Base-by-base conservation (phyloP, 805 yeast species). In the Candida coquimbonensis region DNA sequence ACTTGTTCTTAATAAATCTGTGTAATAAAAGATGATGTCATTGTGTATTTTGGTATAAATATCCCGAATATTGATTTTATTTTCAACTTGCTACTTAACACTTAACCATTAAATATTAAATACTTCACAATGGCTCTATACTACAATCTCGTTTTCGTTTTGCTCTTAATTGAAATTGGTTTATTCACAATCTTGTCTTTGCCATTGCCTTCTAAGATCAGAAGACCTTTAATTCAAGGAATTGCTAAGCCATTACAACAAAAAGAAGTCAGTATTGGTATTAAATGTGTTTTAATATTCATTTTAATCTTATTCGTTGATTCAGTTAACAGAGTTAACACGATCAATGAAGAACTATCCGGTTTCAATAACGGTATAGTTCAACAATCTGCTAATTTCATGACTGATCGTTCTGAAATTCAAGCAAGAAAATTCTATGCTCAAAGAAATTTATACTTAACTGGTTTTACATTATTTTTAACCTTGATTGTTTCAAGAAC, bases 371-470 rank as follows among this genome's bases (percentile, higher is more conserved):
- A 56, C 5, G 55, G 31, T 29, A 8, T 29, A 29, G 13, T 29
- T 29, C 31, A 29, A 11, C 31, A 29, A 29, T 29, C 31, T 11
- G 13, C 31, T 29, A 29, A 29, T 29, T 29, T 57, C 9, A 37
- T 39, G 36, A 60, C 66, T 40, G 91, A 86, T 56, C 74, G 96
- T 48, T 69, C 88, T 19, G 98, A 93, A 60, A 73, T 86, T 46
- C 89, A 85, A 65, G 93, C 96, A 21, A 79, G 96, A 66, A 78
- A 89, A 60, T 93, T 93, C 67, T 90, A 90, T 61, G 88, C 97
- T 19, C 99, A 93, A 70, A 81, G 99, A 70, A 93, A 93, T 72
- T 80, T 89, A 83, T 93, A 93, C 59, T 74, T 93, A 42, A 88
- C 96, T 55, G 99, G 99, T 1, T 88, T 90, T 67, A 89, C 98